Evolutionary conservation across 2,329 filamentous ascomycete genomes (phyloP), one percentile per base, ranked within the genome.

Genomic region (Fusarium avenaceum): DNA sequence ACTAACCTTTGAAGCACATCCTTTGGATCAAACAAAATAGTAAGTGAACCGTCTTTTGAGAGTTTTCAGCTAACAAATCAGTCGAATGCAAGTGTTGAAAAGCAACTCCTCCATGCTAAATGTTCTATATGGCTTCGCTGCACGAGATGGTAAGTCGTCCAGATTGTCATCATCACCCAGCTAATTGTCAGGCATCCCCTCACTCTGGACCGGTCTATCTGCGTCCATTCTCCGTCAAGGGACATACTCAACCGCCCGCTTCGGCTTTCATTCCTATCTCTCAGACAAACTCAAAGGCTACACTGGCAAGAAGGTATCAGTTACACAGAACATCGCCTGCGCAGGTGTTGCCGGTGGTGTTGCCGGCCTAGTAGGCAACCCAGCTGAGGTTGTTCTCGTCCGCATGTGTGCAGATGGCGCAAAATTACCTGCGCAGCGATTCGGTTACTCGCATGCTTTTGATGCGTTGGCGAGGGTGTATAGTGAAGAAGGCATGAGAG

Each of bases 331-430:
- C 14, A 78, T 82, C 22, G 72, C 74, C 0, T 81, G 80, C 40
- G 81, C 81, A 4, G 80, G 78, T 6, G 38, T 79, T 2, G 78
- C 81, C 0, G 81, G 81, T 14, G 80, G 81, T 9, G 71, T 82
- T 19, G 81, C 81, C 1, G 81, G 81, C 17, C 39, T 82, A n/a
- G 71, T 83, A 4, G 81, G 81, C n/a, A 83, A 83, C 24, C 81
- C 81, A 6, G 79, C 81, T 13, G 81, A 83, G 63, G 77, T 81
- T 0, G 75, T 82, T 1, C 76, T 83, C 7, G 81, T 83, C 0
- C 74, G 81, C 8, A 83, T 83, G 81, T 83, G 81, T 59, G 79
- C 81, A 15, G 81, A 83, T 67, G 81, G 80, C 1, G 81, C 81
- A 0, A 82, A 79, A 62, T 57, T 74, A 2, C 65, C 71, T 0